A percentile compares a stretch with the other conserved stretches of the same genome.
Conservation (phyloP, 768 basidiomycete genomes). For the Leccinellum albellum region DNA sequence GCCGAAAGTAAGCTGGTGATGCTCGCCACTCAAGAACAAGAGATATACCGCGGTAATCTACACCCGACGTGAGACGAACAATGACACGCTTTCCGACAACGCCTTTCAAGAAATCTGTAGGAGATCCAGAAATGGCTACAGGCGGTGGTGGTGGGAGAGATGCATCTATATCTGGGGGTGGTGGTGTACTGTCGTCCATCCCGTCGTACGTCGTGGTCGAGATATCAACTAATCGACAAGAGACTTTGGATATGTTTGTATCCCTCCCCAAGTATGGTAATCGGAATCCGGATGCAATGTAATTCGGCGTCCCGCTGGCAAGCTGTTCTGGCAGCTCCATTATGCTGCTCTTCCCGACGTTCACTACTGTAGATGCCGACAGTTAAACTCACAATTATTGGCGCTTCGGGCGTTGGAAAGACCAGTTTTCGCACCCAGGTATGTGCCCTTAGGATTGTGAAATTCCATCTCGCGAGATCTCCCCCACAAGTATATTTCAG, state of each 20-base stretch:
- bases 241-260: neutral
- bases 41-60: constrained; percentile 83
- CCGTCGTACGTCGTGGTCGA: neutral
- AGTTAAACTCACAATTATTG: constrained; percentile 79
- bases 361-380: constrained; percentile 49
- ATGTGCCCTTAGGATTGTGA: constrained; percentile 18
- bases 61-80: constrained; percentile 85
- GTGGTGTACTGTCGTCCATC: constrained; percentile 31
- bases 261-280: constrained; percentile 10
- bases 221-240: neutral
- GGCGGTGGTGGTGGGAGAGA: constrained; percentile 52
- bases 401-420: constrained; percentile 83
- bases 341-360: constrained; percentile 13
- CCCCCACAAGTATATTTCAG: constrained; percentile 65
- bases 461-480: neutral
- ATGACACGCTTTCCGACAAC: constrained; percentile 96
- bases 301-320: neutral
- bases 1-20: neutral
- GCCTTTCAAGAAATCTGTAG: constrained; percentile 89
- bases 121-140: constrained; percentile 61
- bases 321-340: neutral
- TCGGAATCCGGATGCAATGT: neutral
- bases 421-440: constrained; percentile 76
- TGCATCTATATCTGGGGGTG: constrained; percentile 37
- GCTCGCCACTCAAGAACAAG: neutral